Conservation (phyloP, 768 basidiomycete species). For the Pholiota microspora region DNA sequence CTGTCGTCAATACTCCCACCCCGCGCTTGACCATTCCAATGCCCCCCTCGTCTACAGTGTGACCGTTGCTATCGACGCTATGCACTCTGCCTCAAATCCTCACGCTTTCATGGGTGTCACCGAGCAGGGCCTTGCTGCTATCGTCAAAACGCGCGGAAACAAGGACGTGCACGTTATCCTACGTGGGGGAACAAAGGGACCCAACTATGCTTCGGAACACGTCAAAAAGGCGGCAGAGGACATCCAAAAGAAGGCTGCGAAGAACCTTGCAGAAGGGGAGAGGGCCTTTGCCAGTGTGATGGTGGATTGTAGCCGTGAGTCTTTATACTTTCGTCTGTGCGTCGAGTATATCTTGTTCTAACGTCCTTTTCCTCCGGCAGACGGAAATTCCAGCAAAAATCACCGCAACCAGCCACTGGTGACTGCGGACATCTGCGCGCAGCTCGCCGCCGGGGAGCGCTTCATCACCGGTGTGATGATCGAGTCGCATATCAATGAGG, state of each 20-base stretch:
- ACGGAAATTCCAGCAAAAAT: slow-evolving; percentile 96
- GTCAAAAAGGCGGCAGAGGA: slow-evolving; percentile 61
- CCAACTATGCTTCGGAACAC: slow-evolving; percentile 79
- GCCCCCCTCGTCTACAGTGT: slow-evolving; percentile 40
- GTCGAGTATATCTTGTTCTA: no score
- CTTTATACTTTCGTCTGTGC: background rate
- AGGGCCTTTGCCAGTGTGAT: slow-evolving; percentile 65
- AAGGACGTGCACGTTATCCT: slow-evolving; percentile 94
- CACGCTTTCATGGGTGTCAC: slow-evolving; percentile 97
- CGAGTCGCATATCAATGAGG: slow-evolving; percentile 91
- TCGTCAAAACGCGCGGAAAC: slow-evolving; percentile 87
- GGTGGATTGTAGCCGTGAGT: slow-evolving; percentile 82
- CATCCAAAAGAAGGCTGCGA: slow-evolving; percentile 58
- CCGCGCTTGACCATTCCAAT: background rate
- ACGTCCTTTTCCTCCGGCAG: slow-evolving; percentile 32
- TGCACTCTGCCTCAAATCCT: slow-evolving; percentile 87
- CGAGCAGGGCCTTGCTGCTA: slow-evolving; percentile 86
- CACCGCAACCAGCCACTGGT: slow-evolving; percentile 90
- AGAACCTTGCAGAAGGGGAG: slow-evolving; percentile 20
- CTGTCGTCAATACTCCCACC: no score
- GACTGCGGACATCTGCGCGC: slow-evolving; percentile 64
- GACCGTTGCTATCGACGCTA: slow-evolving; percentile 92
- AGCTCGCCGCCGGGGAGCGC: slow-evolving; percentile 67
- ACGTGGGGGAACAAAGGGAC: slow-evolving; percentile 87
- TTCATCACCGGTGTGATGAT: slow-evolving; percentile 96